phyloP scores from a whole-genome alignment of 108 stramenopile genomes.

The Nitzschia sp. region DNA sequence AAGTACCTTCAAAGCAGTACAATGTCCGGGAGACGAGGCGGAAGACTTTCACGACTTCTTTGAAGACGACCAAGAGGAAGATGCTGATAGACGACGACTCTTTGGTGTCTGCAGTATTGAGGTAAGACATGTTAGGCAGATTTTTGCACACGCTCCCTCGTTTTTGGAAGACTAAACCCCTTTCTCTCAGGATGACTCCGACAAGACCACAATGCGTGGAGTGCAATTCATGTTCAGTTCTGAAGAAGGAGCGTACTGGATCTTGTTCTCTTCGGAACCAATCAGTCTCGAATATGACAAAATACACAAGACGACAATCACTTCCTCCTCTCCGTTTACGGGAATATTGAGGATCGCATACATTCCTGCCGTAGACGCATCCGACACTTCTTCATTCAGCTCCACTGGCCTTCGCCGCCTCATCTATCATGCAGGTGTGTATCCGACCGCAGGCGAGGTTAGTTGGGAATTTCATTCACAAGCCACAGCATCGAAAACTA shows the following conservation, averaged over 20 bases:
- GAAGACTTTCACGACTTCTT: conserved; percentile 32
- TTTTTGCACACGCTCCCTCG: neutral
- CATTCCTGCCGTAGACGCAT: conserved; percentile 42
- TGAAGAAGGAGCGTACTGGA: conserved; percentile 65
- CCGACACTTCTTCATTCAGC: conserved; percentile 12
- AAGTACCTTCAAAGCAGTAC: conserved; percentile 62
- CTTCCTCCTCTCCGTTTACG: conserved; percentile 39
- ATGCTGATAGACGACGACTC: conserved; percentile 5
- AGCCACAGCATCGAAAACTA: conserved; percentile 10
- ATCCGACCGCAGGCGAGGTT: conserved; percentile 65
- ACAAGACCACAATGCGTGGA: conserved; percentile 47
- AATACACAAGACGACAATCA: conserved; percentile 39
- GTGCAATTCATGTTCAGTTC: conserved; percentile 76
- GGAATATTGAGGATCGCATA: conserved; percentile 77
- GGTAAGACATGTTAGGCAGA: conserved; percentile 19
- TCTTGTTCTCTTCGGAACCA: conserved; percentile 82
- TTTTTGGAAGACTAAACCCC: neutral
- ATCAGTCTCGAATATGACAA: conserved; percentile 58
- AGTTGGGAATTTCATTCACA: conserved; percentile 65
- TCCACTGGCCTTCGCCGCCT: conserved; percentile 77
- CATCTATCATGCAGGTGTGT: conserved; percentile 74
- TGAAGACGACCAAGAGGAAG: conserved; percentile 15
- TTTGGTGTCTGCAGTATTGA: conserved; percentile 41
- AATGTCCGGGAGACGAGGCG: conserved; percentile 54
- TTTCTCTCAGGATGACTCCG: neutral